These are phyloP conservation scores for Fonsecaea multimorphosa DNA, from an alignment of 2,329 filamentous ascomycete genomes.

Conservation along the genomic window DNA sequence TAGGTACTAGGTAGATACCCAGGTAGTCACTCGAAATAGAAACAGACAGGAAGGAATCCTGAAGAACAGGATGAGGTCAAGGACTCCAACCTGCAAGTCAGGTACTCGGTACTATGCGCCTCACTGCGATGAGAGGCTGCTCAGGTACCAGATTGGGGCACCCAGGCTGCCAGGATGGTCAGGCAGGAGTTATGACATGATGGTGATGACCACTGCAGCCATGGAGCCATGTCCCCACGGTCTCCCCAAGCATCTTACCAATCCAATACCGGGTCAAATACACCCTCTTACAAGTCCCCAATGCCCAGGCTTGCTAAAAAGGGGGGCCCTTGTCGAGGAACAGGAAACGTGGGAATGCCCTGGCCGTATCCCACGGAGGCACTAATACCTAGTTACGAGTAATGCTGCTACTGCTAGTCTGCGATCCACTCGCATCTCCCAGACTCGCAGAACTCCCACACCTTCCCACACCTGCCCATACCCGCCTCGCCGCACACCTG, in stretches of 20 bases:
- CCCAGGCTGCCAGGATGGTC: background rate
- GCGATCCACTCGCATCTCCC: constrained; percentile 4
- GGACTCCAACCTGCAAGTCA: no score
- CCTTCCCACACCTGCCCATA: no score
- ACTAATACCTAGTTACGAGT: background rate
- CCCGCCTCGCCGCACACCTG: no score
- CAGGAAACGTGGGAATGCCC: constrained; percentile 5
- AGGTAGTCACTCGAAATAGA: background rate
- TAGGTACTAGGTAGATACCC: no score
- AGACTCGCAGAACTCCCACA: constrained; percentile 2
- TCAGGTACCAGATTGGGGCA: background rate
- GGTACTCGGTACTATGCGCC: no score
- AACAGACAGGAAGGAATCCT: background rate
- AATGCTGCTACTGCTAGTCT: background rate
- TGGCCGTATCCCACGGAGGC: constrained; percentile 3
- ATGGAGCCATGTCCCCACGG: no score
- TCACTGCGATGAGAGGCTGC: background rate
- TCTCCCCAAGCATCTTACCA: background rate
- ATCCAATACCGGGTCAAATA: background rate
- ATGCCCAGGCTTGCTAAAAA: background rate
- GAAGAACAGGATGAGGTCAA: background rate
- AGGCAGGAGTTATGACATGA: background rate
- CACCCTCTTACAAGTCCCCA: background rate
- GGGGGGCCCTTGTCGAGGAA: constrained; percentile 1
- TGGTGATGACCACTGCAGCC: no score